Base-by-base conservation (phyloP, 495 filamentous ascomycete genomes). In the Podospora pseudocomata region DNA sequence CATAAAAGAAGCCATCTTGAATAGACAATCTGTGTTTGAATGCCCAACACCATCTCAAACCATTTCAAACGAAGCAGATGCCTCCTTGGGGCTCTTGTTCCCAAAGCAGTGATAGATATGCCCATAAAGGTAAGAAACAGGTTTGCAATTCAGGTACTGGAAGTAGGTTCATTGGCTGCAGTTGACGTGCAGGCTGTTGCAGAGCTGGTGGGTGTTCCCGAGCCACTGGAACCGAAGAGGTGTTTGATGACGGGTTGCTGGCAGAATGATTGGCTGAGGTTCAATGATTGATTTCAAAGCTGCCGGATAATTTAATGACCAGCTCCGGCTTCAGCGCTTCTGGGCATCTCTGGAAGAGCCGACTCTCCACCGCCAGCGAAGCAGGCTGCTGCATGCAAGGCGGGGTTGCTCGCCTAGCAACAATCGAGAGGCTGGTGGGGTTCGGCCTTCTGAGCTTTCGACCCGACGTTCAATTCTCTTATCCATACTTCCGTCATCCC, bases 381-480 rank as follows among this genome's bases (percentile, higher is more conserved):
- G 61, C 61, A 63, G 61, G 32, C 61, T 39, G 61, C 60, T 59
- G 61, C 39, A 59, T 16, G 67, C 69, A 70, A 72, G 71, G 72
- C 71, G 72, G 74, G 74, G 72, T 74, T 73, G 68, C 70, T 68
- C 74, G 75, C 75, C 73, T 68, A 74, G 74, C 72, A 73, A 72
- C 72, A 76, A 77, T 77, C 75, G 74, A 76, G 74, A 77, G 75
- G 75, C 75, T 77, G 75, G 75, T 77, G 75, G 75, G 75, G 75
- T 77, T 73, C 68, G 75, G 74, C 72, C 69, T 76, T 72, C 74
- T 70, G 70, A 75, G 75, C 75, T 77, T 77, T 75, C 75, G 68
- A 77, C 72, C 75, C 75, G 73, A 75, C 61, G 61, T 32, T 74
- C 72, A 74, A 77, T 74, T 76, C 72, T 76, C 70, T 71, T 71